phyloP scores from a whole-genome alignment of 768 basidiomycete genomes.

The Mycena chlorophos region DNA sequence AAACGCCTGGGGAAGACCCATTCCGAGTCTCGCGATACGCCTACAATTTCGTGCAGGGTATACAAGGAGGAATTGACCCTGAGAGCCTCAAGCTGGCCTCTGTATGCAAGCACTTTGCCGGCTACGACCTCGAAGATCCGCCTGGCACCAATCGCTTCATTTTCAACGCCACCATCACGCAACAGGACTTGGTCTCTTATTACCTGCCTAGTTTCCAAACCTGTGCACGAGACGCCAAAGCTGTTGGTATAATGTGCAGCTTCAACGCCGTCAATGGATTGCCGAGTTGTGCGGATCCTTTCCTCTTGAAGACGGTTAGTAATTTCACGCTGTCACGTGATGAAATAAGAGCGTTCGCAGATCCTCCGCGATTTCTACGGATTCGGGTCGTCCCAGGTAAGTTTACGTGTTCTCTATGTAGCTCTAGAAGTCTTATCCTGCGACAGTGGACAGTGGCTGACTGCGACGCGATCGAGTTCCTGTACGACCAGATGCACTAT shows the following conservation, averaged over 20 bases:
- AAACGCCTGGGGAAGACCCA: constrained; percentile 63
- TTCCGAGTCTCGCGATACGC: constrained; percentile 55
- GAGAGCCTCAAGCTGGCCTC: constrained; percentile 53
- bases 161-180: constrained; percentile 52
- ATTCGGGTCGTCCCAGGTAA: no score
- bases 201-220: constrained; percentile 57
- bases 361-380: constrained; percentile 52
- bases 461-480: constrained; percentile 54
- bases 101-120: constrained; percentile 61
- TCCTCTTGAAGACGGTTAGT: constrained; percentile 44
- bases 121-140: constrained; percentile 60
- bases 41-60: constrained; percentile 49
- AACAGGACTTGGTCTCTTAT: constrained; percentile 56
- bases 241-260: constrained; percentile 58
- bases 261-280: constrained; percentile 62
- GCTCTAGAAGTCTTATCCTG: no score
- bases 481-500: constrained; percentile 48
- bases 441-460: constrained; percentile 56
- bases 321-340: neutral
- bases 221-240: constrained; percentile 60
- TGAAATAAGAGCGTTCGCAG: neutral
- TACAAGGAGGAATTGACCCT: constrained; percentile 59
- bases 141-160: constrained; percentile 47
- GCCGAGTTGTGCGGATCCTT: constrained; percentile 54
- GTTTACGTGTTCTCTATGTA: no score